Evolutionary conservation across 768 basidiomycete genomes (phyloP).

Genomic region (Mycena albidolilacea): DNA sequence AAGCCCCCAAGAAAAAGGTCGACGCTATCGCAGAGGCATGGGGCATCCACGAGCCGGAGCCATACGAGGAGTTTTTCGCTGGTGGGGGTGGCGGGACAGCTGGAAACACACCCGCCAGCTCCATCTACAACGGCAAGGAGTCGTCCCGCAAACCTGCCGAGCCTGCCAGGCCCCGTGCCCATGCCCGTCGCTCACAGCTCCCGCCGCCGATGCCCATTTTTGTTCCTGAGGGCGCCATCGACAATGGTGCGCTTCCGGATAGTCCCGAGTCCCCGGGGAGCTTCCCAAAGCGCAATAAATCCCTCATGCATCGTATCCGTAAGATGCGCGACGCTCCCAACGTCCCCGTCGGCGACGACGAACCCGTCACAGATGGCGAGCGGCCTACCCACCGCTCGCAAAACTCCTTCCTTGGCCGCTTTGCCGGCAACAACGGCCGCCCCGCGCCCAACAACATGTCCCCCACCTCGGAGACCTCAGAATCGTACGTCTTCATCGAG

Average conservation of each 20-base stretch:
- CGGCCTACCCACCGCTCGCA: conserved; percentile 82
- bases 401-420: conserved; percentile 85
- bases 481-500: conserved; percentile 80
- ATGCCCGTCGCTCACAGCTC: conserved; percentile 65
- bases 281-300: conserved; percentile 81
- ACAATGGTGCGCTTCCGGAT: conserved; percentile 56
- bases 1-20: conserved; percentile 86
- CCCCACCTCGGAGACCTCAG: conserved; percentile 56
- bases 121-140: conserved; percentile 79
- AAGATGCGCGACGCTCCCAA: conserved; percentile 92
- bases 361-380: conserved; percentile 52
- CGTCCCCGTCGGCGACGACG: conserved; percentile 73
- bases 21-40: conserved; percentile 94
- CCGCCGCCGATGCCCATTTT: conserved; percentile 91
- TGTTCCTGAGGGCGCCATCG: conserved; percentile 67
- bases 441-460: conserved; percentile 34
- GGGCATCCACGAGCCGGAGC: conserved; percentile 94
- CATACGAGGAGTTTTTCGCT: conserved; percentile 91
- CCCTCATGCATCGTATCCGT: conserved; percentile 89
- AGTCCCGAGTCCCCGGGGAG: conserved; percentile 58
- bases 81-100: conserved; percentile 72
- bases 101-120: conserved; percentile 75
- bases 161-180: conserved; percentile 50
- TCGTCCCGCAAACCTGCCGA: conserved; percentile 47
- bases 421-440: conserved; percentile 57